Base-by-base conservation (phyloP, 768 basidiomycete genomes). In the Asterophora lycoperdoides region DNA sequence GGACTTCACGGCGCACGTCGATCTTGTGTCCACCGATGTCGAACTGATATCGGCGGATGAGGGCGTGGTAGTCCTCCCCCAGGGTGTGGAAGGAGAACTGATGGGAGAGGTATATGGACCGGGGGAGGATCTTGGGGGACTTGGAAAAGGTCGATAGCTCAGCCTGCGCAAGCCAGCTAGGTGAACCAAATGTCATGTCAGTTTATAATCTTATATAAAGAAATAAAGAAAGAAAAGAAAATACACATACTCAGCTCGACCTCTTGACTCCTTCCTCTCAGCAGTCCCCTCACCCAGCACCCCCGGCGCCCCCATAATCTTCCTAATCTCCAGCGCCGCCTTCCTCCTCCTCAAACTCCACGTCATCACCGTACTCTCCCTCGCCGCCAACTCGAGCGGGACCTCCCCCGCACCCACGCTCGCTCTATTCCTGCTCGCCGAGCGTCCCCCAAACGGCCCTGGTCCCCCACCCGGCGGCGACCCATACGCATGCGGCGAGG, bases 41-140 rank as follows among this genome's bases (percentile, higher is more conserved):
- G 39, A 87, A 72, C 46, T 80, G 78, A 52, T 78, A 79, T 3
- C 76, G 74, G 29, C 81, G 80, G 32, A 85, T 78, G n/a, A 88
- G 78, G 0, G 88, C 84, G 48, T 90, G 83, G 60, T 91, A 89
- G 56, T 92, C 84, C 53, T 85, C 81, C 10, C 81, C 80, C 0
- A 92, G 75, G 1, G 81, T 76, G 56, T 80, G 76, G 71, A 95
- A 95, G 9, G 83, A 73, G 62, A 95, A 90, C 52, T 94, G 90
- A 55, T 91, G 88, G 0, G 83, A 80, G 14, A 90, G 81, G 64
- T 95, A 95, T 26, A 96, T 75, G 0, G 88, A 75, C 0, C 83
- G 77, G 5, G 91, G 87, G 0, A 89, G 74, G 30, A 89, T 70
- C 1, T 65, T 70, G 0, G 75, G 69, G 1, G 82, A 79, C 4